A percentile compares a stretch with the other conserved stretches of the same genome.
Evolutionary conservation across 805 yeast genomes (phyloP).

Genomic region (Lachancea sp.): DNA sequence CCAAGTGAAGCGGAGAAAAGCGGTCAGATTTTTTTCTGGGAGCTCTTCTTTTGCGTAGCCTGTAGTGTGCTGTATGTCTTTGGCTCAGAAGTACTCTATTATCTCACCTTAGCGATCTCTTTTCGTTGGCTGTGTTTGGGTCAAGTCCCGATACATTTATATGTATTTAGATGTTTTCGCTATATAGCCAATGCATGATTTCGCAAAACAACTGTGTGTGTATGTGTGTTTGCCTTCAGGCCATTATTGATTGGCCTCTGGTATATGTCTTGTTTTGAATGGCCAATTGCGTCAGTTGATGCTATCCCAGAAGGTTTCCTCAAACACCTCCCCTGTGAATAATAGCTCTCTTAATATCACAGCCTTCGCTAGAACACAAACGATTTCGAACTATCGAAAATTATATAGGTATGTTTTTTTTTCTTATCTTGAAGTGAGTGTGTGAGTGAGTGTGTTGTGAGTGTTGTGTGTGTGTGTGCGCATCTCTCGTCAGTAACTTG

Average conservation of each 20-base stretch:
- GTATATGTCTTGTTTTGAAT: too few relatives aligned
- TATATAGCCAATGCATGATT: constrained; percentile 7
- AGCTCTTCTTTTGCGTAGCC: neutral
- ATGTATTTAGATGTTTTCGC: constrained; percentile 4
- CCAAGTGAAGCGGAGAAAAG: neutral
- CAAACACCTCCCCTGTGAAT: too few relatives aligned
- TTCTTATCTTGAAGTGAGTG: constrained; percentile 1
- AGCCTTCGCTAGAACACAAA: neutral
- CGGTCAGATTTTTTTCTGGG: neutral
- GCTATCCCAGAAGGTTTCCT: too few relatives aligned
- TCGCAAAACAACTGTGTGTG: neutral
- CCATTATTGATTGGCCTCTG: too few relatives aligned
- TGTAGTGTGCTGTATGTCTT: neutral
- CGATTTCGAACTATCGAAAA: neutral
- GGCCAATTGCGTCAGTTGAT: too few relatives aligned
- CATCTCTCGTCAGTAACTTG: neutral
- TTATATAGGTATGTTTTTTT: neutral
- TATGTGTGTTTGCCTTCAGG: too few relatives aligned
- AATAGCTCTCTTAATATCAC: too few relatives aligned
- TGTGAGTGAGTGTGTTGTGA: too few relatives aligned
- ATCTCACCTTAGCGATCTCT: constrained; percentile 4
- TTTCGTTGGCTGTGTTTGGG: constrained; percentile 7
- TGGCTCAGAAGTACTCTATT: neutral
- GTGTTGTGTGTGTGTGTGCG: neutral
- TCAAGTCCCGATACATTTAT: constrained; percentile 1